A percentile compares a stretch with the other conserved stretches of the same genome.
These are phyloP conservation scores for Trichoderma asperelloides DNA, from an alignment of 495 filamentous ascomycete genomes.

Conservation along the genomic window DNA sequence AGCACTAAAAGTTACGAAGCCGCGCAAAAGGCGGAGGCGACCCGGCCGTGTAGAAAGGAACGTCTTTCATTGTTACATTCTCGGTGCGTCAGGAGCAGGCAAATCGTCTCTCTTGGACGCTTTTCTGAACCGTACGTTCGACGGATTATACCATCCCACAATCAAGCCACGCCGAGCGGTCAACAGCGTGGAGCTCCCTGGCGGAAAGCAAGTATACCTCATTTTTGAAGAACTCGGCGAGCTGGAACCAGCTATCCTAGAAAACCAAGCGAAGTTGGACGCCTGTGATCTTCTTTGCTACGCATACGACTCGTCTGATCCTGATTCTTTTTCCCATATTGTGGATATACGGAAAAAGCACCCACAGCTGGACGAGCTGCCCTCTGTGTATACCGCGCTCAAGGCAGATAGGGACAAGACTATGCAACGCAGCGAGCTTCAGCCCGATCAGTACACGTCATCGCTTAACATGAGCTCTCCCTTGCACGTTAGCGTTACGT, in stretches of 20 bases:
- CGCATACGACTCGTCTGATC: constrained; percentile 92
- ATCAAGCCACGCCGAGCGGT: constrained; percentile 90
- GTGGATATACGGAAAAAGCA: constrained; percentile 67
- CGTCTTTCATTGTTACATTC: constrained; percentile 91
- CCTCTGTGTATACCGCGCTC: constrained; percentile 80
- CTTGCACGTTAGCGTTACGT: constrained; percentile 86
- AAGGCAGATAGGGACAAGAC: constrained; percentile 94
- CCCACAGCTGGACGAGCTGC: constrained; percentile 76
- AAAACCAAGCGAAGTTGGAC: constrained; percentile 86
- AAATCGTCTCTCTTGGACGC: constrained; percentile 85
- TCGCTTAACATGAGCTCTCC: constrained; percentile 74
- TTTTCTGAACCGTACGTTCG: constrained; percentile 83
- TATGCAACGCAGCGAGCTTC: constrained; percentile 79
- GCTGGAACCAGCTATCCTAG: constrained; percentile 83
- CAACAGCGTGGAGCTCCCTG: constrained; percentile 91
- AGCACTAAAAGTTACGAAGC: constrained; percentile 84
- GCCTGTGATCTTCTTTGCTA: constrained; percentile 91
- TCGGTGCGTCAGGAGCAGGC: constrained; percentile 73
- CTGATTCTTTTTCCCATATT: constrained; percentile 88
- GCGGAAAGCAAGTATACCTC: constrained; percentile 93
- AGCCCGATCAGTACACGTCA: constrained; percentile 87
- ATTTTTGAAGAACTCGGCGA: constrained; percentile 96
- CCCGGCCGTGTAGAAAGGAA: constrained; percentile 84
- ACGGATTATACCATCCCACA: constrained; percentile 79
- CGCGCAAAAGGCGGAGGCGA: constrained; percentile 71